Evolutionary conservation across 331 rosid genomes (phyloP), one percentile per base, ranked within the genome.

Genomic region (Spiraea crenata): DNA sequence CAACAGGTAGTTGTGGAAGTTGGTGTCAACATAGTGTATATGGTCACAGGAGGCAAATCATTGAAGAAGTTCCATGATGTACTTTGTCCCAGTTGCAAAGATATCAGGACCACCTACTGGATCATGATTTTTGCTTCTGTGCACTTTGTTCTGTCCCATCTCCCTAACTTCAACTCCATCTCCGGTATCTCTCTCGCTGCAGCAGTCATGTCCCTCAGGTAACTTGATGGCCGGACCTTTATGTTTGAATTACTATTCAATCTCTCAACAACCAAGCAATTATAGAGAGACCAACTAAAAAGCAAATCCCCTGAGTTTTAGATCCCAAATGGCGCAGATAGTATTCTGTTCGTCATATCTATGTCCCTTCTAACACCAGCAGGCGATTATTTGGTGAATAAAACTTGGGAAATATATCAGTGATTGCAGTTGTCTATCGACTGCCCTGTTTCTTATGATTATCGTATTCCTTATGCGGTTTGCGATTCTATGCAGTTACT

Each of bases 121-220:
- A 91, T 89, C 35, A 4, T 87, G 35, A 76, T 87, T 41, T 89
- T 91, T 38, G 86, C 82, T 38, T 81, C 86, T 39, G 16, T 42
- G 3, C 88, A 87, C 77, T 87, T 79, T 6, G 80, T 84, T 16
- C 86, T 89, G 7, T 80, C 89, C 17, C 96, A 88, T 38, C 87
- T 82, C 69, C 97, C 97, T 17, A 91, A 81, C 70, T 87, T 91
- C 80, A 81, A 89, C 79, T 85, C 97, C 71, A 87, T 89, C 19
- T 68, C 91, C 9, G 69, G 51, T n/a, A 46, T 91, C 78, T 91
- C 96, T 0, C 63, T 91, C 4, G 84, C 81, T 1, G 97, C 96
- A 0, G 91, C 96, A 0, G 72, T 82, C 75, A 91, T 91, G 97
- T 91, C 96, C 39, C 20, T 89, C 5, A 76, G 80, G 97, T 86